Evolutionary conservation across 169 alveolate genomes (phyloP), one percentile per base, ranked within the genome.

Genomic region (Plasmodium falciparum): DNA sequence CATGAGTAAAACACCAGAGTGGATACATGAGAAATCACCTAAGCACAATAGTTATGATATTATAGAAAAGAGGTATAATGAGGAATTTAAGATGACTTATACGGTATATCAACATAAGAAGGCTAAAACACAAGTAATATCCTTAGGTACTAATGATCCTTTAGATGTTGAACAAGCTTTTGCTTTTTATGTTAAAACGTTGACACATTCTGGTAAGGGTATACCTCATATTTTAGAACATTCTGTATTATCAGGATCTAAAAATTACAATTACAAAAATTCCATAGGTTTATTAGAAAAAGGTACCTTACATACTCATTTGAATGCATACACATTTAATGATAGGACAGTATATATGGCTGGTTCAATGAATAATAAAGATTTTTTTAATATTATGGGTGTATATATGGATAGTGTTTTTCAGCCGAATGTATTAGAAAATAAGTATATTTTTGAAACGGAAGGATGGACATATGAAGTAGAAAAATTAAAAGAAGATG

Each of bases 381-480:
- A 95, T 73, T 93, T 93, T 83, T 95, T 89, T 83, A 93, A 95
- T 91, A 92, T 95, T 29, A 93, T 93, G 58, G 94, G 90, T 50
- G 97, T 95, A 45, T 92, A 93, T 88, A 73, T 96, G 94, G 97
- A 95, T 70, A 92, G 97, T 20, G 97, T 97, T 22, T 93, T 97
- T 63, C 95, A 93, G 20, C 97, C 97, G 3, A 54, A 65, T 72
- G 94, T 95, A n/a, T 71, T 92, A 24, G 86, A 92, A 6, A 93
- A 93, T 62, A 73, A 93, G 58, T 58, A 56, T 49, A 90, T 94
- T 49, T 92, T 97, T 58, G 88, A 86, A 43, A 97, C 96, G 59
- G 98, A 97, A 75, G 98, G 98, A 1, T 96, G 98, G 98, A 95
- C 96, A 45, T 94, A 91, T 88, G 93, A 88, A 73, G 95, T 94